phyloP scores from a whole-genome alignment of 2,329 filamentous ascomycete species.

The Penicillium oxalicum region DNA sequence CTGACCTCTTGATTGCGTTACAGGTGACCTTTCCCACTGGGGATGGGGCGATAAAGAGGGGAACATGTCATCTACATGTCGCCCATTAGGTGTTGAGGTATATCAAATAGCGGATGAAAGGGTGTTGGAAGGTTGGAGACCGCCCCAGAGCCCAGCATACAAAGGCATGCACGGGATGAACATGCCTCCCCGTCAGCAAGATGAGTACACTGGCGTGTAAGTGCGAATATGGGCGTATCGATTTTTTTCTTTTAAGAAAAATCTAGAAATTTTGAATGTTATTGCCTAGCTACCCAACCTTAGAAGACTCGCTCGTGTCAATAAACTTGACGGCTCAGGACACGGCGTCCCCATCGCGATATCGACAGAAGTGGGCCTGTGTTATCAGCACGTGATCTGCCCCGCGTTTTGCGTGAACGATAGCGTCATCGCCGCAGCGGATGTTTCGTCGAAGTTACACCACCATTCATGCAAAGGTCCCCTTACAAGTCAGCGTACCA shows the following conservation, averaged over 20 bases:
- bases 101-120: constrained; percentile 54
- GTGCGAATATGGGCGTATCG: too few relatives aligned
- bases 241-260: too few relatives aligned
- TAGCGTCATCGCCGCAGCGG: constrained; percentile 13
- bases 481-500: too few relatives aligned
- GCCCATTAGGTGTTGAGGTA: constrained; percentile 69
- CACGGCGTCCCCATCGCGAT: too few relatives aligned
- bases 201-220: constrained; percentile 25
- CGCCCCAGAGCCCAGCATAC: constrained; percentile 57
- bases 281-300: too few relatives aligned
- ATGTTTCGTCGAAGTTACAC: constrained; percentile 7
- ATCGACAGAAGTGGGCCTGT: constrained; percentile 2
- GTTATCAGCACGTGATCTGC: constrained; percentile 15
- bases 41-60: constrained; percentile 60
- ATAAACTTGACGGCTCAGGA: too few relatives aligned
- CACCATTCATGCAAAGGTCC: not conserved
- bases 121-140: constrained; percentile 58
- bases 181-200: constrained; percentile 39
- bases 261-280: too few relatives aligned
- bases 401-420: constrained; percentile 12
- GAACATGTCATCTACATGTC: constrained; percentile 62
- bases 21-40: constrained; percentile 70
- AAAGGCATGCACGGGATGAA: constrained; percentile 60
- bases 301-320: too few relatives aligned
- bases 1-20: constrained; percentile 12